phyloP scores from a whole-genome alignment of 2,329 filamentous ascomycete genomes.

The Xenoacremonium recifei region DNA sequence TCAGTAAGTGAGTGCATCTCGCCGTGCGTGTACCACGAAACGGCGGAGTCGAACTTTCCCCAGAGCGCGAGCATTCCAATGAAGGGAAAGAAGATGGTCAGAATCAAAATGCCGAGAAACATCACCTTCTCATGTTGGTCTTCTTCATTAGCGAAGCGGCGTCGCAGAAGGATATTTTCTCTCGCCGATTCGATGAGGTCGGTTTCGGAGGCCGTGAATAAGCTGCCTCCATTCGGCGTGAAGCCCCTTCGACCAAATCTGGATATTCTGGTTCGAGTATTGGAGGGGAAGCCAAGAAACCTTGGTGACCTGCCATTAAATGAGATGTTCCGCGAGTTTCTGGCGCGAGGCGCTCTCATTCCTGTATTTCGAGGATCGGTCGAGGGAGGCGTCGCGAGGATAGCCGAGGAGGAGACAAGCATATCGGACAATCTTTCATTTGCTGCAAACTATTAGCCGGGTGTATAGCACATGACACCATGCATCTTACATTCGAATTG shows the following conservation, averaged over 20 bases:
- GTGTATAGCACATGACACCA: background rate
- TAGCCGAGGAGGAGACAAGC: slow-evolving; percentile 23
- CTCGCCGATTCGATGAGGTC: slow-evolving; percentile 31
- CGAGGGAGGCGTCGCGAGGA: slow-evolving; percentile 17
- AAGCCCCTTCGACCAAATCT: slow-evolving; percentile 2
- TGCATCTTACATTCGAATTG: slow-evolving; percentile 18
- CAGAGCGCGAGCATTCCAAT: slow-evolving; percentile 43
- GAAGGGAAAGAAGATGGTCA: slow-evolving; percentile 46
- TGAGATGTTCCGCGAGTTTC: slow-evolving; percentile 7
- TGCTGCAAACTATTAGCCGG: slow-evolving; percentile 14
- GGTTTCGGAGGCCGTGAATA: slow-evolving; percentile 28
- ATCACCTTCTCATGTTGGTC: slow-evolving; percentile 32
- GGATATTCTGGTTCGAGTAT: slow-evolving; percentile 13
- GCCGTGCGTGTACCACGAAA: slow-evolving; percentile 50
- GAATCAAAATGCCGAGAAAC: slow-evolving; percentile 37
- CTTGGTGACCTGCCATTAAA: slow-evolving; percentile 13
- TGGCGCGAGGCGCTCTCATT: slow-evolving; percentile 12
- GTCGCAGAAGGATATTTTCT: slow-evolving; percentile 28
- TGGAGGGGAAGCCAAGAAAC: slow-evolving; percentile 24
- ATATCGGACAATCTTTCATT: slow-evolving; percentile 21
- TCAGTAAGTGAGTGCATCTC: slow-evolving; percentile 38
- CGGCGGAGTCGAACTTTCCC: slow-evolving; percentile 43
- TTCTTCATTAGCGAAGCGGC: slow-evolving; percentile 24
- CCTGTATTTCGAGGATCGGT: slow-evolving; percentile 7
- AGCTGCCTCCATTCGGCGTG: slow-evolving; percentile 12